Conservation (phyloP, 805 yeast genomes). For the Yarrowia sp. region DNA sequence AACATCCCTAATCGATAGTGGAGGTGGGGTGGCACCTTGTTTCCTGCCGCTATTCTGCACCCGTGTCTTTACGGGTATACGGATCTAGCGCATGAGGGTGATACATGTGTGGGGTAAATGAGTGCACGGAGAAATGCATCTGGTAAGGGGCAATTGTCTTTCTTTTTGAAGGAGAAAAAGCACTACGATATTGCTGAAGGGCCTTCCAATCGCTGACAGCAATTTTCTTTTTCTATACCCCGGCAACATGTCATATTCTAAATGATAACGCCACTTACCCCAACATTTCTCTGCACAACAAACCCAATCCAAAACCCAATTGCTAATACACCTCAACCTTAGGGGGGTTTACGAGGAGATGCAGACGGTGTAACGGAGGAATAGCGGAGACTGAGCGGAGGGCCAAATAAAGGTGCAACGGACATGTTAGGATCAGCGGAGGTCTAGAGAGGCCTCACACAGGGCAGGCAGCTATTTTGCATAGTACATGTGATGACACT, state of each 20-base stretch:
- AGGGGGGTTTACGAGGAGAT: neutral
- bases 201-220: too few species aligned
- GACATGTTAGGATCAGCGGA: neutral
- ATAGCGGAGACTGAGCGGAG: constrained; percentile 2
- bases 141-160: too few species aligned
- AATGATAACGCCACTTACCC: neutral
- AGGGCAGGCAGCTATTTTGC: neutral
- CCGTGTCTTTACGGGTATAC: constrained; percentile 9
- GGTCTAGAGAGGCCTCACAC: neutral
- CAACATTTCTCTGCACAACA: neutral
- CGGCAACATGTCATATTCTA: neutral
- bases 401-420: neutral
- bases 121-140: neutral
- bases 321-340: neutral
- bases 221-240: too few species aligned
- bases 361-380: constrained; percentile 20
- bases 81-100: constrained; percentile 4
- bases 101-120: constrained; percentile 9
- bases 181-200: neutral
- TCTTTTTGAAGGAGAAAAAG: too few species aligned
- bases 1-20: neutral
- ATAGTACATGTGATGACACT: neutral
- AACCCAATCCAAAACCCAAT: neutral
- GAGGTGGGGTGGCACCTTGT: neutral
- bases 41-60: neutral